These are phyloP conservation scores for Russula sp. DNA, from an alignment of 768 basidiomycete species.

Conservation along the genomic window DNA sequence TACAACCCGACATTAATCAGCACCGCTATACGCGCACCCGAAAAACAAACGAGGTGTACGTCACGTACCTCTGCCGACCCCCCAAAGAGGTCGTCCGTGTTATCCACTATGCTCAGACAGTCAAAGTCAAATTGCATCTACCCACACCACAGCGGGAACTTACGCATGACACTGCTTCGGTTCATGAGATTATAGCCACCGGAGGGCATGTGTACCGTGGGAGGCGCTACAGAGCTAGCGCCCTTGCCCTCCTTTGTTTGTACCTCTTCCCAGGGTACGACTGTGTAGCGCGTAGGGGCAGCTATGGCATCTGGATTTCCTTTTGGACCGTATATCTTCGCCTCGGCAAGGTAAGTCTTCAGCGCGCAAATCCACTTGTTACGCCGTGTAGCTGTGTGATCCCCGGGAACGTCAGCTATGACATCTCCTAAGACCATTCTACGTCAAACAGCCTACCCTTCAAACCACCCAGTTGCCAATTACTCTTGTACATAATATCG, in stretches of 20 bases:
- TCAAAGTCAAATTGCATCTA: neutral
- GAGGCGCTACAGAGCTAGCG: conserved; percentile 17
- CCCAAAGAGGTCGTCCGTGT: conserved; percentile 41
- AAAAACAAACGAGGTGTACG: neutral
- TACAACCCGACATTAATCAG: conserved; percentile 15
- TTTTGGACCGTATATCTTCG: conserved; percentile 62
- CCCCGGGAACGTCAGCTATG: neutral
- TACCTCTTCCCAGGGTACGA: conserved; percentile 68
- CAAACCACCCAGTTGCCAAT: conserved; percentile 72
- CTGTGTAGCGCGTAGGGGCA: conserved; percentile 53
- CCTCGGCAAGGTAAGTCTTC: conserved; percentile 62
- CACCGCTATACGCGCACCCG: conserved; percentile 9
- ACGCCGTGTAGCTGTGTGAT: conserved; percentile 55
- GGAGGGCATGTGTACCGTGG: conserved; percentile 25
- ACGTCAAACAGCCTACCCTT: conserved; percentile 41
- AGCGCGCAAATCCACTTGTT: conserved; percentile 93
- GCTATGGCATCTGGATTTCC: conserved; percentile 54
- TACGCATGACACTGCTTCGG: conserved; percentile 8
- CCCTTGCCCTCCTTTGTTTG: conserved; percentile 31
- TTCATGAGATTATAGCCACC: conserved; percentile 18
- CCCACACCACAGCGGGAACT: neutral
- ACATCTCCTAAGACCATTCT: neutral
- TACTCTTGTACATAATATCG: conserved; percentile 86
- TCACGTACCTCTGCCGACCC: conserved; percentile 30
- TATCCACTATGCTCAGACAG: conserved; percentile 32